phyloP scores from a whole-genome alignment of 495 filamentous ascomycete genomes.

The Xylaria venustula region DNA sequence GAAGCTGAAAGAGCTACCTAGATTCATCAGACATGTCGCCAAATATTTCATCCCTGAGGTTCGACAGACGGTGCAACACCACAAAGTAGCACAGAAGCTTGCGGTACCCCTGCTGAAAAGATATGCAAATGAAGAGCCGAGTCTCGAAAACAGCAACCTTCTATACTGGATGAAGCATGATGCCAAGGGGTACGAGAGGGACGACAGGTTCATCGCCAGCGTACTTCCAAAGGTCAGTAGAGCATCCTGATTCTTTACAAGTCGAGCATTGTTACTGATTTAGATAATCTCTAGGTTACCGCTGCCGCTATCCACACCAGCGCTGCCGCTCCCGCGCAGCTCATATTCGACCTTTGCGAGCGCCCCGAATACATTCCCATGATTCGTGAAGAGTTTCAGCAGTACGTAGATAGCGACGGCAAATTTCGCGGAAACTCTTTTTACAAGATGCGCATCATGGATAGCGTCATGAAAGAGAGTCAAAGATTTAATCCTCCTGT shows the following conservation, averaged over 20 bases:
- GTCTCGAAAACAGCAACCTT: slow-evolving; percentile 8
- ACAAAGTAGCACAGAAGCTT: no score
- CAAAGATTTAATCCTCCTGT: slow-evolving; percentile 33
- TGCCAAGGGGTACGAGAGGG: slow-evolving; percentile 4
- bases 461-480: slow-evolving; percentile 52
- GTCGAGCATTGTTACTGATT: no score
- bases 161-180: slow-evolving; percentile 16
- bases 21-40: not conserved
- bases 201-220: slow-evolving; percentile 16
- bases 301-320: slow-evolving; percentile 40
- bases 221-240: no score
- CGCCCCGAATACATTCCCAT: slow-evolving; percentile 40
- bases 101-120: not conserved
- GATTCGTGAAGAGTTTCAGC: slow-evolving; percentile 40
- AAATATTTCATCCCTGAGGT: slow-evolving; percentile 1
- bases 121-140: slow-evolving; percentile 2
- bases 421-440: slow-evolving; percentile 22
- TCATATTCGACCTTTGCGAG: slow-evolving; percentile 40
- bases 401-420: slow-evolving; percentile 28
- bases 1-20: slow-evolving; percentile 11
- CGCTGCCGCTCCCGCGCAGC: slow-evolving; percentile 18
- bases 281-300: slow-evolving; percentile 22
- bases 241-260: no score
- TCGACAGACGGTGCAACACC: no score
- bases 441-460: slow-evolving; percentile 42